Base-by-base conservation (phyloP, 1,284 basidiomycete genomes). In the Marasmius oreades region DNA sequence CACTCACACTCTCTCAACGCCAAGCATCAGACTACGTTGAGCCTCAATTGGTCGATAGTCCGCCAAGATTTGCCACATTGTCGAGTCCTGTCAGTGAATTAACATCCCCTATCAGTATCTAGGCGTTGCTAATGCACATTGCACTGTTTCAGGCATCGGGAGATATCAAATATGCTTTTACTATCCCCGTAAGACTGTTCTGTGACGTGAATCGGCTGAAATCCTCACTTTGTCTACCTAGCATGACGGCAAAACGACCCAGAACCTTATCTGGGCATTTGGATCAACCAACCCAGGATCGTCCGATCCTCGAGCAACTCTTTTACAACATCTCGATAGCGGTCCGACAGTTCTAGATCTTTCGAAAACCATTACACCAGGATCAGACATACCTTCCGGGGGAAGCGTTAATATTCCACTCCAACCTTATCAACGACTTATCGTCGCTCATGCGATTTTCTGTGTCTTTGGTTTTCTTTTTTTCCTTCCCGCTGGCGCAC, bases 1-100 rank as follows among this genome's bases (percentile, higher is more conserved):
- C 73, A 1, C 71, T 84, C 45, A 84, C 82, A 10, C 68, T 88
- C 31, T 85, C 83, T 14, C 86, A 88, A 64, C 77, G 86, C 33
- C 67, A 67, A 26, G 79, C 86, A 0, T 57, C 71, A 1, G 61
- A 62, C 5, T 69, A 82, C 52, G 65, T 70, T 0, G 72, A 77
- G 73, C 86, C 86, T 1, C 75, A 66, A n/a, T 74, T 82, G 20
- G 79, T 76, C 50, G 54, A 69, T 16, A 73, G 68, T 58, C 84
- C 84, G 14, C 71, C 79, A 0, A 68, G 79, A 28, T 61, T 70
- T 3, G 84, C 84, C 6, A 73, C 74, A 1, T 56, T 78, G 5
- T 62, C 67, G 3, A 62, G 69, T 6, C 60, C 67, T 23, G 62
- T 70, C 3, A 80, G 77, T n/a, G n/a, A n/a, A n/a, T n/a, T n/a